Percentiles rank a stretch among this genome's conserved stretches.
Conservation (phyloP, 2,329 filamentous ascomycete species). For the Leptographium radiaticola region DNA sequence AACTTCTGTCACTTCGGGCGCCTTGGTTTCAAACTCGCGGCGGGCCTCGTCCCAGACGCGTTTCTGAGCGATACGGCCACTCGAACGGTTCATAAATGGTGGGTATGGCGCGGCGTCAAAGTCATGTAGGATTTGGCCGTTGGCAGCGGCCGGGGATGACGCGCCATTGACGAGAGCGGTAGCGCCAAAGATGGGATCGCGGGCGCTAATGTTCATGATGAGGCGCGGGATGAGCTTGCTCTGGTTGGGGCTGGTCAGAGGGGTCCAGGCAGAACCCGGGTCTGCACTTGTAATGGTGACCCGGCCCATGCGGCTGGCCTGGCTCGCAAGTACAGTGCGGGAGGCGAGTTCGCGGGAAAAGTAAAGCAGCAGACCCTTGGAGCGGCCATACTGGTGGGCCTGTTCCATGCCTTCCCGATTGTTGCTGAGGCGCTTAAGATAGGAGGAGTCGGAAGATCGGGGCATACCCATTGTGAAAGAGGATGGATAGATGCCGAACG, state of each 20-base stretch:
- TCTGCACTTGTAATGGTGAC: conserved; percentile 26
- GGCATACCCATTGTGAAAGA: conserved; percentile 23
- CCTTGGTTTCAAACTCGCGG: conserved; percentile 16
- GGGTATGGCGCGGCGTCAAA: conserved; percentile 22
- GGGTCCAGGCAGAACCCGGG: conserved; percentile 24
- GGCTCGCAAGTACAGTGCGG: conserved; percentile 8
- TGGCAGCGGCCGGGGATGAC: conserved; percentile 16
- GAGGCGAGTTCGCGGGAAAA: conserved; percentile 23
- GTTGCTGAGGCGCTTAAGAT: conserved; percentile 22
- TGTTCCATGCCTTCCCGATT: conserved; percentile 22
- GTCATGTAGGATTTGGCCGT: conserved; percentile 25
- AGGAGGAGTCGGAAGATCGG: conserved; percentile 15
- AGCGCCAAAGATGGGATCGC: conserved; percentile 22
- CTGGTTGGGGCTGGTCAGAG: conserved; percentile 23
- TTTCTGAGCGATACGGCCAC: conserved; percentile 14
- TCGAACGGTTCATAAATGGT: conserved; percentile 22
- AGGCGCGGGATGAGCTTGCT: conserved; percentile 22
- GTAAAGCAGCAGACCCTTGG: conserved; percentile 24
- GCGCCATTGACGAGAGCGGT: conserved; percentile 24
- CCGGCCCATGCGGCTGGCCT: conserved; percentile 11
- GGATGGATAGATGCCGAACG: conserved; percentile 24
- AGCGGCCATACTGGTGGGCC: conserved; percentile 24
- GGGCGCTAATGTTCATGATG: conserved; percentile 24
- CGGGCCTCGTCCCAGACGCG: conserved; percentile 16
- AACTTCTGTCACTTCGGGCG: conserved; percentile 14